Conservation (phyloP, 179 eudicot genomes). For the Silene vulgaris region DNA sequence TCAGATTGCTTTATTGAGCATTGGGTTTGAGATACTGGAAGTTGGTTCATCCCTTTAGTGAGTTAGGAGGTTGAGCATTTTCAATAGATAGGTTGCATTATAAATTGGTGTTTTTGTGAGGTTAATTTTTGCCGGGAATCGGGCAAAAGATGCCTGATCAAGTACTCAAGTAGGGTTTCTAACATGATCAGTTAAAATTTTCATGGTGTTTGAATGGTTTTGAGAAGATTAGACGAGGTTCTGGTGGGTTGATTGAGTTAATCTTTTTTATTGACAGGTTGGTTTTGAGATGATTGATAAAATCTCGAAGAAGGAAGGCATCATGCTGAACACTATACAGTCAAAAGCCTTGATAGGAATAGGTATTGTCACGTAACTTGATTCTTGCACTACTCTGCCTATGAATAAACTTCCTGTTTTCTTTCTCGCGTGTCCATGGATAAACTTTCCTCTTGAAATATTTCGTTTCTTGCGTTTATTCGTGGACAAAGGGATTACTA, state of each 20-base stretch:
- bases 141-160: background rate
- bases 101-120: background rate
- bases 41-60: background rate
- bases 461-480: no score
- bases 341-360: conserved; percentile 91
- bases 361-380: conserved; percentile 41
- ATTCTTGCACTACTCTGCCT: background rate
- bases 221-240: background rate
- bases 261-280: conserved; percentile 41
- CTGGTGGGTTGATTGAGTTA: background rate
- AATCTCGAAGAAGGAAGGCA: conserved; percentile 63
- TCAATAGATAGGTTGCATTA: background rate
- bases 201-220: background rate
- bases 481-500: no score
- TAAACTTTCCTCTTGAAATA: no score
- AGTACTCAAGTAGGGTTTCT: background rate
- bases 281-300: conserved; percentile 97
- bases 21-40: background rate
- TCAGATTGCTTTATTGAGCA: background rate
- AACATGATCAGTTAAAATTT: background rate
- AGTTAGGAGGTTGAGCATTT: conserved; percentile 9
- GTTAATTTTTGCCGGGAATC: background rate
- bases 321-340: conserved; percentile 82
- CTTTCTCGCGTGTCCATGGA: no score
- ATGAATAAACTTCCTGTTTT: no score